Base-by-base conservation (phyloP, 2,329 filamentous ascomycete genomes). In the Monilinia polystroma region DNA sequence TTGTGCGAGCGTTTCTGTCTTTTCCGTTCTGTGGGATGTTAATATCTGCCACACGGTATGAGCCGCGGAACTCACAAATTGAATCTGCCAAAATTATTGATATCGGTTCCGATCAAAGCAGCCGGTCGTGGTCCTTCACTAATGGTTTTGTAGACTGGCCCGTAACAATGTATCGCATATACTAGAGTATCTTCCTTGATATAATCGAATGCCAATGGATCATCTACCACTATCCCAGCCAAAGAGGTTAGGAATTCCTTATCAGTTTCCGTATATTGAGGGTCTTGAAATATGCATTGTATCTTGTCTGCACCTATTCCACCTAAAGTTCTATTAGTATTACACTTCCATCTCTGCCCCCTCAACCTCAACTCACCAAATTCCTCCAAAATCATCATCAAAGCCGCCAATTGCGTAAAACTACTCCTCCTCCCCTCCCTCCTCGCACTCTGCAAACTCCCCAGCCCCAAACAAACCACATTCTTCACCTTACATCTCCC, bases 141-240 rank as follows among this genome's bases (percentile, higher is more conserved):
- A 52, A 76, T 64, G 20, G 71, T 41, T 35, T 72, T 69, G 53
- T 77, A 77, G 6, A 77, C 66, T 18, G 70, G 54, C 11, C 69
- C 70, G 66, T 77, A 77, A 65, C 76, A 77, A 67, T 77, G 76
- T 43, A 77, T 74, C 1, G 75, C 76, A 68, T 76, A 77, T 0
- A 76, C 74, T 55, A 77, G 60, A 41, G 69, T 74, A 20, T 68
- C 67, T 16, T 69, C 69, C 16, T 59, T 67, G 23, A 77, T 71
- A 10, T 70, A 35, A 3, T 56, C 45, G 49, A 75, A 76, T 26
- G 73, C 76, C 6, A 68, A 64, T n/a, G 76, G 76, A 51, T 74
- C 71, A 12, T 75, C 67, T 5, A 75, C 68, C 0, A 76, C 70
- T 11, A 54, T 68, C 38, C 73, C 74, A 8, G 71, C 73, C 11